phyloP scores from a whole-genome alignment of 305 asterid genomes.

The Withania somnifera region DNA sequence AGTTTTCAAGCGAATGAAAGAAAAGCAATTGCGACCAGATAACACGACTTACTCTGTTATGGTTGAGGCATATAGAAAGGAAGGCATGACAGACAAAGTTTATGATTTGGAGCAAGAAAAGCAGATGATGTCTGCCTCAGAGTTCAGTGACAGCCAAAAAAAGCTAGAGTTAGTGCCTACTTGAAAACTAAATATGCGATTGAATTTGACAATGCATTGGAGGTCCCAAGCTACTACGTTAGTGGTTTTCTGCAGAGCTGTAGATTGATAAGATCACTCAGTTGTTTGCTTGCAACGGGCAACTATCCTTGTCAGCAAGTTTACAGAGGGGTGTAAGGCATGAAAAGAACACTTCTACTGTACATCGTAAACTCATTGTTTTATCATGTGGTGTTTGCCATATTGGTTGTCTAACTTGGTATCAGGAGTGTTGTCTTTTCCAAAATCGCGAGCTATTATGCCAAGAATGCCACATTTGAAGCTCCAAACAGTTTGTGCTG shows the following conservation, averaged over 20 bases:
- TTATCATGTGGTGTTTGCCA: background rate
- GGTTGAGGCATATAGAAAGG: slow-evolving; percentile 74
- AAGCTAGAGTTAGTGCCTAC: slow-evolving; percentile 10
- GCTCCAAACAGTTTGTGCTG: background rate
- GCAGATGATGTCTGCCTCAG: slow-evolving; percentile 16
- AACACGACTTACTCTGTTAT: slow-evolving; percentile 49
- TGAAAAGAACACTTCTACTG: background rate
- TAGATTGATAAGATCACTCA: background rate
- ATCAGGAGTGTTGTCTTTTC: background rate
- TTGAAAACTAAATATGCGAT: background rate
- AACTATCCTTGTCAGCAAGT: background rate
- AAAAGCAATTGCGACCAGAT: slow-evolving; percentile 50
- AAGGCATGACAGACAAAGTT: slow-evolving; percentile 72
- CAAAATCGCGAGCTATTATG: background rate
- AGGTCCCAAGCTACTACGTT: background rate
- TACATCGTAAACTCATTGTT: background rate
- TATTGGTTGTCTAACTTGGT: background rate
- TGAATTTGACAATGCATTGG: background rate
- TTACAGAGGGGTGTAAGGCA: background rate
- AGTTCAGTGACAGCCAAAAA: slow-evolving; percentile 7
- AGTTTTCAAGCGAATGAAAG: slow-evolving; percentile 85
- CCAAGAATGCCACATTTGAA: background rate
- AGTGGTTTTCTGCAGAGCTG: background rate
- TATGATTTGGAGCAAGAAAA: slow-evolving; percentile 65
- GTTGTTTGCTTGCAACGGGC: background rate